Evolutionary conservation across 2,329 filamentous ascomycete species (phyloP).

Genomic region (Microthyrium microscopicum): DNA sequence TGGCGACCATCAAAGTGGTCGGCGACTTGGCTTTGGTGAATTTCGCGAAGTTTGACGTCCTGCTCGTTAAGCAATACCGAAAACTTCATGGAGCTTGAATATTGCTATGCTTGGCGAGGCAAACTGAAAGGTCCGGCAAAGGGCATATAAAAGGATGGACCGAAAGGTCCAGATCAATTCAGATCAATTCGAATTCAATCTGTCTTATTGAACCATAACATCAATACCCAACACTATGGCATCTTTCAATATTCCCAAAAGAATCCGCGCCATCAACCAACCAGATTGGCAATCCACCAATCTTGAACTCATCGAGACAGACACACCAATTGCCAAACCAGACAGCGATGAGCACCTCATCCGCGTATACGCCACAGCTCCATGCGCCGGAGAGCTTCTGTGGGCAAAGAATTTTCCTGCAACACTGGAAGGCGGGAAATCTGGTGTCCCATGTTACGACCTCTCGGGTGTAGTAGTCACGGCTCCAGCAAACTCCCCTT

Average conservation of each 20-base stretch:
- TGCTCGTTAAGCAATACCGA: no score
- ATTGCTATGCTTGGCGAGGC: no score
- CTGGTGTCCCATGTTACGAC: slow-evolving; percentile 21
- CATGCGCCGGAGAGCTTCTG: slow-evolving; percentile 18
- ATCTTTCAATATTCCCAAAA: slow-evolving; percentile 1
- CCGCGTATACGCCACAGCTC: slow-evolving; percentile 18
- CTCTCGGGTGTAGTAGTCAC: slow-evolving; percentile 22
- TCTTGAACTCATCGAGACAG: slow-evolving; percentile 2
- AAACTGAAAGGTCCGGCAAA: no score
- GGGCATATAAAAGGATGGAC: no score
- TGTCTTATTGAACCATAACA: background rate
- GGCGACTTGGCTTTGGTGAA: no score
- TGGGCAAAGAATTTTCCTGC: slow-evolving; percentile 14
- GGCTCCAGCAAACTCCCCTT: slow-evolving; percentile 14
- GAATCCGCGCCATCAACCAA: slow-evolving; percentile 4
- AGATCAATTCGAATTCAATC: no score
- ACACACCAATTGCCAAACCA: slow-evolving; percentile 1
- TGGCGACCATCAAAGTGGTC: no score
- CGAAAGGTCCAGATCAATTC: no score
- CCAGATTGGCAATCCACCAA: slow-evolving; percentile 6
- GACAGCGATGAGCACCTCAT: slow-evolving; percentile 12
- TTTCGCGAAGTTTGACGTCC: no score
- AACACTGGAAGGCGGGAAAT: slow-evolving; percentile 8
- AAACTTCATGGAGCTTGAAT: no score
- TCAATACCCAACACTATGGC: background rate